A percentile compares a stretch with the other conserved stretches of the same genome.
Conservation (phyloP, 352 stramenopile species). For the Phytophthora lateralis region DNA sequence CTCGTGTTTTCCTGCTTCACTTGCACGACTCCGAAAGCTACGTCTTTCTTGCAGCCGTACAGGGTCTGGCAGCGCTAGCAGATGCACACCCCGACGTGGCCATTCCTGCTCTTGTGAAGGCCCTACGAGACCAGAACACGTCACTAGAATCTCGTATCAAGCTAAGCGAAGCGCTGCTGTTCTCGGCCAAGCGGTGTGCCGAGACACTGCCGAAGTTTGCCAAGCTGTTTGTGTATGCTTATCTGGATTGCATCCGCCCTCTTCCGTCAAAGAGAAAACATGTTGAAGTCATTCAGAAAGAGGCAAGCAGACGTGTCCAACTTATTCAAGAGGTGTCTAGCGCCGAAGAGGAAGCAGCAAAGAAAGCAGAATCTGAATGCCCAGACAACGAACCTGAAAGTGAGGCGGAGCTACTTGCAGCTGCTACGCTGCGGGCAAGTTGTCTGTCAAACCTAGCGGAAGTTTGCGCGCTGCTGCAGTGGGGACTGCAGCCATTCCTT, state of each 20-base stretch:
- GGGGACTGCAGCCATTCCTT: slow-evolving; percentile 72
- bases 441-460: slow-evolving; percentile 90
- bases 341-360: slow-evolving; percentile 7
- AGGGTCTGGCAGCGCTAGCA: slow-evolving; percentile 65
- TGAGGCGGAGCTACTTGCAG: slow-evolving; percentile 38
- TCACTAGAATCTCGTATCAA: slow-evolving; percentile 83
- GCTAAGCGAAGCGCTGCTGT: slow-evolving; percentile 81
- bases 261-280: slow-evolving; percentile 15
- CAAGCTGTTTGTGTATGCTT: slow-evolving; percentile 81
- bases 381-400: slow-evolving; percentile 14
- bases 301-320: slow-evolving; percentile 40
- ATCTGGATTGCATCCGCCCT: slow-evolving; percentile 78
- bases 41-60: slow-evolving; percentile 82
- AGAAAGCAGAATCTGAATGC: background rate
- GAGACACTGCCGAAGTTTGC: slow-evolving; percentile 72
- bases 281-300: slow-evolving; percentile 15
- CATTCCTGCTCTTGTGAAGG: slow-evolving; percentile 68
- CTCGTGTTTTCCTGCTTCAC: slow-evolving; percentile 65
- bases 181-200: slow-evolving; percentile 77
- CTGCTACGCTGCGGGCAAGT: slow-evolving; percentile 76
- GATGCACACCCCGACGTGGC: slow-evolving; percentile 67
- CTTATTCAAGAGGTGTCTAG: slow-evolving; percentile 62
- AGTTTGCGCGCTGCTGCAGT: slow-evolving; percentile 75
- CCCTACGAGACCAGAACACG: slow-evolving; percentile 46
- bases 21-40: slow-evolving; percentile 82